Conservation (phyloP, 2,329 filamentous ascomycete species). For the Penicillium decumbens region DNA sequence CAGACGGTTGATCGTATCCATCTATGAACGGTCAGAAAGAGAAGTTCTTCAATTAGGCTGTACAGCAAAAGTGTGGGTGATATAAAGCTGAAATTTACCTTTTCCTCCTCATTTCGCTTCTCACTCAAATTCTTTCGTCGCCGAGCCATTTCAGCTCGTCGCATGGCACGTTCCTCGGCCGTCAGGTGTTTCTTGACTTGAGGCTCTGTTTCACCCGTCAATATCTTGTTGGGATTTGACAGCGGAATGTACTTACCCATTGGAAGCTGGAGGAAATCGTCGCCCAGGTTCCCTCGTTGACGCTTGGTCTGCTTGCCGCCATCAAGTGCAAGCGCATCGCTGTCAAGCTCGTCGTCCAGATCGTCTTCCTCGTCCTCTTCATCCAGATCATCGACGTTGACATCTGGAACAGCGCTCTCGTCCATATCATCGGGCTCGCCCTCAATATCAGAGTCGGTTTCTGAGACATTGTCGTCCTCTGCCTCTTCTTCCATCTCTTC, state of each 20-base stretch:
- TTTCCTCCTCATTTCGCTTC: constrained; percentile 74
- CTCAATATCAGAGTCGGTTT: constrained; percentile 45
- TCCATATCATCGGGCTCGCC: constrained; percentile 49
- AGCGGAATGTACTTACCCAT: constrained; percentile 45
- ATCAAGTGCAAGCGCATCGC: constrained; percentile 48
- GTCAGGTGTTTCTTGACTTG: constrained; percentile 69
- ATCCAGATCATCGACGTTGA: constrained; percentile 37
- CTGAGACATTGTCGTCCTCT: constrained; percentile 48
- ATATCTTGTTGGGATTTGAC: background rate
- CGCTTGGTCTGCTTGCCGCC: constrained; percentile 63
- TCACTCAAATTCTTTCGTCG: constrained; percentile 69
- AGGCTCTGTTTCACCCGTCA: constrained; percentile 48
- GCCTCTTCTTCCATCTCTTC: constrained; percentile 48
- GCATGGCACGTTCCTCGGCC: constrained; percentile 68
- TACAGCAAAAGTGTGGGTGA: background rate
- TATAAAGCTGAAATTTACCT: constrained; percentile 47
- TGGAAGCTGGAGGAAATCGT: constrained; percentile 50
- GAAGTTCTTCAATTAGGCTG: background rate
- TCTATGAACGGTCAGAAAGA: constrained; percentile 40
- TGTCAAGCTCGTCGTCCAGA: constrained; percentile 42
- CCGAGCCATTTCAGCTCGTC: constrained; percentile 68
- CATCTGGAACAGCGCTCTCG: constrained; percentile 41
- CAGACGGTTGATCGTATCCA: constrained; percentile 64
- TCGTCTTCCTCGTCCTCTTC: constrained; percentile 42
- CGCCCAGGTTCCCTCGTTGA: constrained; percentile 58